These are phyloP conservation scores for Termitomyces sp. DNA, from an alignment of 768 basidiomycete species.

Conservation along the genomic window DNA sequence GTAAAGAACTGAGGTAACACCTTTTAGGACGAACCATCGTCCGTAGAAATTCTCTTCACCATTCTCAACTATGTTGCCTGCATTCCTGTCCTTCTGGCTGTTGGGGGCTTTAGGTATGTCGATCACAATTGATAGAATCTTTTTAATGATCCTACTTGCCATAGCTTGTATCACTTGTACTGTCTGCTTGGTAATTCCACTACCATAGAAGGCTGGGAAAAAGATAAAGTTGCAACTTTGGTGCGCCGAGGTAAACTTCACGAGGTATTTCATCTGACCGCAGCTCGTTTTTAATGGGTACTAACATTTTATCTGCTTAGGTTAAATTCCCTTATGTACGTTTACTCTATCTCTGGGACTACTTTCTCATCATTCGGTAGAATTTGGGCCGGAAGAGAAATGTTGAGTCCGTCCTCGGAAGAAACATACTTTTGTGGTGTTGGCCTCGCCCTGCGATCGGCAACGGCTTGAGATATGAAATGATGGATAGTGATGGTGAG, in stretches of 20 bases:
- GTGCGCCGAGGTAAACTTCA: constrained; percentile 80
- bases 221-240: constrained; percentile 87
- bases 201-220: constrained; percentile 98
- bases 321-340: constrained; percentile 91
- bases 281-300: background rate
- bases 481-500: constrained; percentile 73
- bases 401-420: constrained; percentile 71
- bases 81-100: constrained; percentile 78
- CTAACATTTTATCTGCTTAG: constrained; percentile 25
- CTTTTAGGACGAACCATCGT: constrained; percentile 60
- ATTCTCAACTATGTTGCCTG: constrained; percentile 84
- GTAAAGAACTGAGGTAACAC: background rate
- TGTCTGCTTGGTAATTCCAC: constrained; percentile 76
- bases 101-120: constrained; percentile 83
- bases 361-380: constrained; percentile 33
- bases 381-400: constrained; percentile 76
- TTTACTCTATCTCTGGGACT: constrained; percentile 1
- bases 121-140: background rate
- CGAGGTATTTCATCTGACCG: constrained; percentile 40
- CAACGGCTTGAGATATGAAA: constrained; percentile 70
- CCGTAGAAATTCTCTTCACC: constrained; percentile 72
- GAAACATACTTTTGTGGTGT: constrained; percentile 75
- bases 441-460: constrained; percentile 67
- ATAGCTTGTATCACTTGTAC: constrained; percentile 83
- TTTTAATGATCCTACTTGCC: background rate